These are phyloP conservation scores for Helotiales sp. DNA, from an alignment of 2,329 filamentous ascomycete species.

Conservation along the genomic window DNA sequence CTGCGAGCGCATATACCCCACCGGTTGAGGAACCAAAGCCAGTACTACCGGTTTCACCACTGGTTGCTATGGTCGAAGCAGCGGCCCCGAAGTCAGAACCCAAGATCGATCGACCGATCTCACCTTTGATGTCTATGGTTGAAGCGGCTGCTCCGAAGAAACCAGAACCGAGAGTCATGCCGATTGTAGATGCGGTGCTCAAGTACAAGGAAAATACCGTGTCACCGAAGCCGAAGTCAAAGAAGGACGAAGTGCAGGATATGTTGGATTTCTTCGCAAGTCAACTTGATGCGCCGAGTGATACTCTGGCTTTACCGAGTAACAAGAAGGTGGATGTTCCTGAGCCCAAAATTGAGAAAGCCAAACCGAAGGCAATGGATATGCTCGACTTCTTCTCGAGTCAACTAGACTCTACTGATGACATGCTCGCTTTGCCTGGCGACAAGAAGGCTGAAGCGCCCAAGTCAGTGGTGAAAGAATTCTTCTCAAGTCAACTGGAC, in stretches of 20 bases:
- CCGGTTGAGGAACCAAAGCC: background rate
- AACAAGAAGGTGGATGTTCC: background rate
- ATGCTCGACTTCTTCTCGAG: background rate
- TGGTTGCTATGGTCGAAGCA: background rate
- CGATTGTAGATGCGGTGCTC: constrained; percentile 4
- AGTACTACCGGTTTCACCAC: background rate
- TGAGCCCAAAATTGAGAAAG: background rate
- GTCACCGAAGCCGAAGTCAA: background rate
- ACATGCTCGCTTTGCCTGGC: background rate
- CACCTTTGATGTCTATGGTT: background rate
- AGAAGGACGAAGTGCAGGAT: background rate
- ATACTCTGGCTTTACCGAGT: background rate
- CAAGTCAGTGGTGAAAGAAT: background rate
- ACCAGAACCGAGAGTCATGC: background rate
- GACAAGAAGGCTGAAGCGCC: background rate
- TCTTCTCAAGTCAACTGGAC: constrained; percentile 12
- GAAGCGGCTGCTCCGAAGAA: background rate
- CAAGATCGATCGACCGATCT: background rate
- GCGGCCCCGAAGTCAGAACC: background rate
- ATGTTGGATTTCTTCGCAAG: constrained; percentile 18
- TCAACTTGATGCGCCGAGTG: background rate
- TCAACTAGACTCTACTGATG: background rate
- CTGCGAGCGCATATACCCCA: background rate
- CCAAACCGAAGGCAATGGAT: constrained; percentile 4
- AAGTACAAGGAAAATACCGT: background rate